phyloP scores from a whole-genome alignment of 2,329 filamentous ascomycete species.

The Sporothrix pallida region DNA sequence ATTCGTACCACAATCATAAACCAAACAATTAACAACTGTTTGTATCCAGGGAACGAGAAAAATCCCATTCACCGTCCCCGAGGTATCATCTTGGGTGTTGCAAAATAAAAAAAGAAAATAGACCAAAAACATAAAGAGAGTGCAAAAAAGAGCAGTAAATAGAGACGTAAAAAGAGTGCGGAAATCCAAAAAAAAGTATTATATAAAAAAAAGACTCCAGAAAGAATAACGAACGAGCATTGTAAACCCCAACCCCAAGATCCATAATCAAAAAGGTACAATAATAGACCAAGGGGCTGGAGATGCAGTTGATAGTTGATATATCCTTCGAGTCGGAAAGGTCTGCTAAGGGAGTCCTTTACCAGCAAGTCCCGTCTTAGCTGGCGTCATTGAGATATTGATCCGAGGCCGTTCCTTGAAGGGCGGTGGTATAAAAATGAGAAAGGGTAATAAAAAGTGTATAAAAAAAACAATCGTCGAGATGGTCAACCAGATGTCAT shows the following conservation, averaged over 20 bases:
- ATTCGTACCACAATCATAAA: too few species aligned
- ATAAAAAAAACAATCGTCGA: neutral
- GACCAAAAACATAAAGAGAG: neutral
- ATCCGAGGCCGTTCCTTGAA: neutral
- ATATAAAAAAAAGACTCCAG: neutral
- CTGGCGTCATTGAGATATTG: neutral
- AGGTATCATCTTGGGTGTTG: constrained; percentile 9
- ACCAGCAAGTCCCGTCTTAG: constrained; percentile 22
- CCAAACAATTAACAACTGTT: neutral
- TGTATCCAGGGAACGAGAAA: neutral
- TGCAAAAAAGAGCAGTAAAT: neutral
- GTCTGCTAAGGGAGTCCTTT: constrained; percentile 13
- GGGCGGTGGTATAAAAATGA: neutral
- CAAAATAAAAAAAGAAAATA: neutral
- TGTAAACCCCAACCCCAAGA: too few species aligned
- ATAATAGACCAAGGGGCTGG: too few species aligned
- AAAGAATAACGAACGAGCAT: neutral
- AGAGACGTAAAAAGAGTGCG: neutral
- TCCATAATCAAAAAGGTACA: too few species aligned
- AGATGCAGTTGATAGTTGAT: too few species aligned
- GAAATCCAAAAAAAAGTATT: constrained; percentile 5
- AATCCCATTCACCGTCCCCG: neutral
- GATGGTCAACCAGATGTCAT: neutral
- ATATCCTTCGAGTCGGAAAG: neutral
- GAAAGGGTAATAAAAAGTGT: neutral